These are phyloP conservation scores for Priceomyces castillae DNA, from an alignment of 805 yeast genomes.

Conservation along the genomic window DNA sequence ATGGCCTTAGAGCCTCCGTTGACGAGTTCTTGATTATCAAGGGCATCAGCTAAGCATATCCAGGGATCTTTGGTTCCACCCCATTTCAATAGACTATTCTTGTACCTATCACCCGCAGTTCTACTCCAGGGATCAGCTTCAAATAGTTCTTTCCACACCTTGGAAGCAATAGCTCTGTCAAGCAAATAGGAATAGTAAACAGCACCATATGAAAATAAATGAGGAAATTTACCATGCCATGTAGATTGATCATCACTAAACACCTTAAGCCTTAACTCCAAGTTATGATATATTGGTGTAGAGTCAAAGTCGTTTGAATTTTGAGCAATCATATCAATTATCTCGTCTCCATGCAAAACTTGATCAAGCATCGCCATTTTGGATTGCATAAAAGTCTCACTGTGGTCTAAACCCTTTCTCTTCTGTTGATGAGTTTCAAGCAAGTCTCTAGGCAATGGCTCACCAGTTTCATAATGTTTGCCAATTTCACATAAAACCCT, in stretches of 20 bases:
- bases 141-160: constrained; percentile 77
- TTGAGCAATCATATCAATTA: constrained; percentile 17
- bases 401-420: constrained; percentile 52
- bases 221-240: constrained; percentile 96
- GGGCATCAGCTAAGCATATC: constrained; percentile 75
- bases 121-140: constrained; percentile 65
- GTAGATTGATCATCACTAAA: constrained; percentile 68
- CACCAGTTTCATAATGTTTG: constrained; percentile 64
- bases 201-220: constrained; percentile 88
- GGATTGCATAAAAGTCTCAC: constrained; percentile 83
- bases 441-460: constrained; percentile 50
- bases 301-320: constrained; percentile 45
- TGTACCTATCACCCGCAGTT: constrained; percentile 73
- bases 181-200: constrained; percentile 88
- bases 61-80: constrained; percentile 94
- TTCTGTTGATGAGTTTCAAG: constrained; percentile 52
- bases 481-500: constrained; percentile 74
- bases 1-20: constrained; percentile 74
- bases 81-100: constrained; percentile 73
- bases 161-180: constrained; percentile 89
- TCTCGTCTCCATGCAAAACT: constrained; percentile 53
- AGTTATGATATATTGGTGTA: constrained; percentile 58
- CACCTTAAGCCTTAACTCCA: constrained; percentile 58
- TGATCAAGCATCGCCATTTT: constrained; percentile 91
- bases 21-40: constrained; percentile 59